Conservation (phyloP, 1,139 yeast genomes). For the Debaryomyces singareniensis region DNA sequence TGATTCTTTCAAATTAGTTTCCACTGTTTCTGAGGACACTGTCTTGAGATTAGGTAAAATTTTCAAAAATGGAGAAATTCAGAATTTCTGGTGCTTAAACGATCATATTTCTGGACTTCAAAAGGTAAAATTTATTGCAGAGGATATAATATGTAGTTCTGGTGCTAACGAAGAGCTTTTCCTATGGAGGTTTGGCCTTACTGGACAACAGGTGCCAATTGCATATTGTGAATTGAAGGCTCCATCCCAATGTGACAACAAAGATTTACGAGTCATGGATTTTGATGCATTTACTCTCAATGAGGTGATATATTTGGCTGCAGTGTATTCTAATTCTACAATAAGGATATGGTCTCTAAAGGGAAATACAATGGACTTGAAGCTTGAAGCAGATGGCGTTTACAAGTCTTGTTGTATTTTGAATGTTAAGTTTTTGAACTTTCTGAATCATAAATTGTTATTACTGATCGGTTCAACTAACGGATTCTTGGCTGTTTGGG, state of each 20-base stretch:
- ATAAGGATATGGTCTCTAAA: slow-evolving; percentile 61
- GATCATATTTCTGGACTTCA: slow-evolving; percentile 89
- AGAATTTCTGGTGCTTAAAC: slow-evolving; percentile 57
- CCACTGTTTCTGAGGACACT: slow-evolving; percentile 89
- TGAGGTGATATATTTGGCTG: slow-evolving; percentile 47
- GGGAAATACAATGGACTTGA: slow-evolving; percentile 27
- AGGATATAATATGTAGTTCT: slow-evolving; percentile 46
- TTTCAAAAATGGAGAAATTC: slow-evolving; percentile 31
- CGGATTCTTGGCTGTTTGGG: slow-evolving; percentile 67
- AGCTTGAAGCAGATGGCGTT: slow-evolving; percentile 35
- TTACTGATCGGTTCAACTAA: slow-evolving; percentile 72
- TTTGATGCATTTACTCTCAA: slow-evolving; percentile 41
- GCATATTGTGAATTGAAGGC: slow-evolving; percentile 41
- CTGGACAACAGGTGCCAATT: slow-evolving; percentile 28
- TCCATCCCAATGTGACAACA: slow-evolving; percentile 46
- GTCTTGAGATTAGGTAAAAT: slow-evolving; percentile 56
- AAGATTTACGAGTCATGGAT: slow-evolving; percentile 88
- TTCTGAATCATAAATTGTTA: slow-evolving; percentile 16
- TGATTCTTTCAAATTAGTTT: slow-evolving; percentile 31
- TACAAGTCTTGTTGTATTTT: slow-evolving; percentile 76
- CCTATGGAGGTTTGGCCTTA: slow-evolving; percentile 58
- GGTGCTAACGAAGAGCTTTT: slow-evolving; percentile 90
- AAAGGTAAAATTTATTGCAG: slow-evolving; percentile 54
- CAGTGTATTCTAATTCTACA: slow-evolving; percentile 82
- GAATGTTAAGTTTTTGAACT: slow-evolving; percentile 44